Percentiles rank a stretch among this genome's conserved stretches.
Evolutionary conservation across 148 eudicot species (phyloP).

Genomic region (Vaccinium corymbosum): DNA sequence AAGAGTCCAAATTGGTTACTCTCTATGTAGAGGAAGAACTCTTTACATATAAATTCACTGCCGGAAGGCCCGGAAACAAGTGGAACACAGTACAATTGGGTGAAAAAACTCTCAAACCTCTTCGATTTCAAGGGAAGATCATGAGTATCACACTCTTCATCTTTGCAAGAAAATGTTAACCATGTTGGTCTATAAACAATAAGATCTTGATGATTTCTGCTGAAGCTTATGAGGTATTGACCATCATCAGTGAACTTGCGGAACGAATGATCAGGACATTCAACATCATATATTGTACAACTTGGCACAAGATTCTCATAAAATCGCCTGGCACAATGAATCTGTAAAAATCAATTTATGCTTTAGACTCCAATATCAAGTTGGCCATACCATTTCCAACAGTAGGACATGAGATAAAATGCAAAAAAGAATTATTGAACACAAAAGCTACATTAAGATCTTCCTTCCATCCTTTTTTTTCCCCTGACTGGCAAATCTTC

Average conservation of each 20-base stretch:
- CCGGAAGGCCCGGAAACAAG: slow-evolving; percentile 76
- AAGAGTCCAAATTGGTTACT: slow-evolving; percentile 73
- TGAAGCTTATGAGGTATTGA: slow-evolving; percentile 74
- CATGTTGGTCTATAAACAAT: slow-evolving; percentile 84
- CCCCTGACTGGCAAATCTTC: background rate
- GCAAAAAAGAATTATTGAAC: too few species aligned
- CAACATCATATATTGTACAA: slow-evolving; percentile 73
- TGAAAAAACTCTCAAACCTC: slow-evolving; percentile 86
- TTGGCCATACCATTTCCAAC: background rate
- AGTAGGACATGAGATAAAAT: background rate
- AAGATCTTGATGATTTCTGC: slow-evolving; percentile 82
- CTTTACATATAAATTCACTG: slow-evolving; percentile 88
- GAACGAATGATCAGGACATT: slow-evolving; percentile 84
- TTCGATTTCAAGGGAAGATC: slow-evolving; percentile 67
- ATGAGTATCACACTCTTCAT: slow-evolving; percentile 48
- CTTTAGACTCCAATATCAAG: slow-evolving; percentile 3
- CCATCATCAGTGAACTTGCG: slow-evolving; percentile 99
- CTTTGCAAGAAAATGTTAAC: slow-evolving; percentile 77
- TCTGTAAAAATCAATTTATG: slow-evolving; percentile 42
- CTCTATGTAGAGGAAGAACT: slow-evolving; percentile 83
- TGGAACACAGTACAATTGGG: slow-evolving; percentile 57
- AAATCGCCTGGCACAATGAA: slow-evolving; percentile 66
- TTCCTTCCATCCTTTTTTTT: background rate
- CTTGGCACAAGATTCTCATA: slow-evolving; percentile 95
- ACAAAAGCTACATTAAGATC: background rate